Evolutionary conservation across 306 rosid species (phyloP).

Genomic region (Clitoria ternatea): DNA sequence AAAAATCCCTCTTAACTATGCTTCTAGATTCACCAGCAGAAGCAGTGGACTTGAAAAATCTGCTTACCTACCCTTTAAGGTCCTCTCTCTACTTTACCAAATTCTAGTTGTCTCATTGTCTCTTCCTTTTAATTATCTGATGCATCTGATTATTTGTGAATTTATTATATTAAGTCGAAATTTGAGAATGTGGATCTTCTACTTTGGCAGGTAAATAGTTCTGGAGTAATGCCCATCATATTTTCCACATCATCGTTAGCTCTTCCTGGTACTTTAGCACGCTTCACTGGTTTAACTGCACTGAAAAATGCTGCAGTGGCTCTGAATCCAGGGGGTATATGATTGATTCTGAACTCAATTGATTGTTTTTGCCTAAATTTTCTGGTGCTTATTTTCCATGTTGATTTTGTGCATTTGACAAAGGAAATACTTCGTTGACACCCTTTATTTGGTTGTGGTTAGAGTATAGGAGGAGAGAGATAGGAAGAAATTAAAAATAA

Average conservation of each 20-base stretch:
- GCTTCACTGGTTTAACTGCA: constrained; percentile 78
- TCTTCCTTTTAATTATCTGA: constrained; percentile 5
- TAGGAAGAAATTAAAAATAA: too few relatives aligned
- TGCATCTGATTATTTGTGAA: not conserved
- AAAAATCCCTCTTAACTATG: constrained; percentile 94
- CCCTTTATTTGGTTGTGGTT: too few relatives aligned
- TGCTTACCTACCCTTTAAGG: constrained; percentile 95
- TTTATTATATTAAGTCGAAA: not conserved
- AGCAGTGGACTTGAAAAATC: constrained; percentile 79
- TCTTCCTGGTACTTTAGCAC: constrained; percentile 94
- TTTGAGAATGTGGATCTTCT: constrained; percentile 22
- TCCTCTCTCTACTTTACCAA: constrained; percentile 26
- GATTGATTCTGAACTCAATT: not conserved
- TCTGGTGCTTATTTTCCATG: not conserved
- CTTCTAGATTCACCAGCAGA: constrained; percentile 78
- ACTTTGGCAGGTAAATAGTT: constrained; percentile 77
- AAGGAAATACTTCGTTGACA: too few relatives aligned
- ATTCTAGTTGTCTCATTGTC: constrained; percentile 11
- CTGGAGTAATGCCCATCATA: constrained; percentile 97
- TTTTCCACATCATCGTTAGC: constrained; percentile 94
- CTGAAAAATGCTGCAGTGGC: constrained; percentile 79
- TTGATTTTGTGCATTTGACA: constrained; percentile 1
- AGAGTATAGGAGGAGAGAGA: too few relatives aligned
- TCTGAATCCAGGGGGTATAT: constrained; percentile 84
- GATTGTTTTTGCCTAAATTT: not conserved